A percentile compares a stretch with the other conserved stretches of the same genome.
These are phyloP conservation scores for Citrus inodora DNA, from an alignment of 345 rosid genomes.

Conservation along the genomic window DNA sequence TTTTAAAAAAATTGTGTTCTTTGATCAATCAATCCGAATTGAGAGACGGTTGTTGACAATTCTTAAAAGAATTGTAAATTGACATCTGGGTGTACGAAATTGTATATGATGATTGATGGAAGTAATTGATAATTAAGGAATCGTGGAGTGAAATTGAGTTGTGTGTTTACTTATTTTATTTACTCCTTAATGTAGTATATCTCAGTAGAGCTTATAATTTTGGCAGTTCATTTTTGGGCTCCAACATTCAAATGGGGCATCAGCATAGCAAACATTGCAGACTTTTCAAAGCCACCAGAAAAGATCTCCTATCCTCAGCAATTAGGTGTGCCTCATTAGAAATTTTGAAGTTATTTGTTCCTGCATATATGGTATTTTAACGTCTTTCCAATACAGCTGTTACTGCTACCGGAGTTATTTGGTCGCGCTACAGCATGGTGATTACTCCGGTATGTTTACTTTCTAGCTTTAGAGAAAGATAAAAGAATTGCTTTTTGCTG, in stretches of 20 bases:
- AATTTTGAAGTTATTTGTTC: neutral
- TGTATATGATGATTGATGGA: neutral
- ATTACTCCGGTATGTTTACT: conserved; percentile 24
- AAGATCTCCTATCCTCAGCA: conserved; percentile 49
- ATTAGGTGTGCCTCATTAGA: conserved; percentile 17
- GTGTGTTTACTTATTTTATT: neutral
- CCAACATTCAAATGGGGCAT: conserved; percentile 58
- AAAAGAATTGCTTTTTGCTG: neutral
- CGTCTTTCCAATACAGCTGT: conserved; percentile 15
- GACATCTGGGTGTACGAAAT: neutral
- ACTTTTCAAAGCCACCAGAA: conserved; percentile 50
- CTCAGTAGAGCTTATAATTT: neutral
- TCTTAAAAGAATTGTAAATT: neutral
- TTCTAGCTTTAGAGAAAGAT: neutral
- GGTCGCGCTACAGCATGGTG: conserved; percentile 26
- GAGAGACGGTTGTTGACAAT: neutral
- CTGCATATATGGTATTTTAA: neutral
- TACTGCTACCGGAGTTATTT: conserved; percentile 19
- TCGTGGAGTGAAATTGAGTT: neutral
- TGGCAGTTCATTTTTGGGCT: conserved; percentile 47
- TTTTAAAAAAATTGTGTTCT: no score
- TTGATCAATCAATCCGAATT: neutral
- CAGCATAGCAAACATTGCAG: conserved; percentile 49
- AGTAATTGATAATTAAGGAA: neutral
- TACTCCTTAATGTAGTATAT: neutral